Evolutionary conservation across 257 asterid genomes (phyloP).

Genomic region (Paraleonurus japonicus): DNA sequence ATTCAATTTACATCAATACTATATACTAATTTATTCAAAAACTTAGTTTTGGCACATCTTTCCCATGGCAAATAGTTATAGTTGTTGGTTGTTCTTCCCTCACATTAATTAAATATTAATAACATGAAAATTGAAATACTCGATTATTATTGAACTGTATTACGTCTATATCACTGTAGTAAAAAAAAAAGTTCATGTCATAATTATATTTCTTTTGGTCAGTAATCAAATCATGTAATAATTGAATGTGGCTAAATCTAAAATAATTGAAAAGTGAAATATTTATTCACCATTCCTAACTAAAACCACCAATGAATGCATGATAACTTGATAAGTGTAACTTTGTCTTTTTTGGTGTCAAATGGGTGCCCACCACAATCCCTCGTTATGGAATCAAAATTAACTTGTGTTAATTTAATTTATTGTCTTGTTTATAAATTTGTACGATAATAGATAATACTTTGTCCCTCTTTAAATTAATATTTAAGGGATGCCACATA

Average conservation of each 20-base stretch:
- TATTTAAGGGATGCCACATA: too few relatives aligned
- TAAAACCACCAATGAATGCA: constrained; percentile 22
- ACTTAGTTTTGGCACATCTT: not conserved
- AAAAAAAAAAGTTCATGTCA: constrained; percentile 3
- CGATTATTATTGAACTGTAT: constrained; percentile 2
- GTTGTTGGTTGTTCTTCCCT: not conserved
- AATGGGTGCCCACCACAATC: not conserved
- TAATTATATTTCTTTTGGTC: constrained; percentile 23
- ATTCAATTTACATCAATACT: too few relatives aligned
- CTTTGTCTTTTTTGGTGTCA: constrained; percentile 15
- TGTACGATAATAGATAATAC: too few relatives aligned
- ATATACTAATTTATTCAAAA: too few relatives aligned
- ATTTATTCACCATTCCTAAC: constrained; percentile 8
- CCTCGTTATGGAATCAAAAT: not conserved
- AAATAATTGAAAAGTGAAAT: constrained; percentile 17
- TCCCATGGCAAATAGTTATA: not conserved
- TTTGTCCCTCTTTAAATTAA: too few relatives aligned
- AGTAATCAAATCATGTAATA: constrained; percentile 27
- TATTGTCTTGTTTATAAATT: too few relatives aligned
- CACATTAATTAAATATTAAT: not conserved
- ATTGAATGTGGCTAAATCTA: constrained; percentile 20
- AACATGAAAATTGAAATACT: not conserved
- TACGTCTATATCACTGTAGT: not conserved
- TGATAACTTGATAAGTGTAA: constrained; percentile 28
- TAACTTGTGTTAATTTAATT: too few relatives aligned